phyloP scores from a whole-genome alignment of 257 asterid species.

The Echites panduratus region DNA sequence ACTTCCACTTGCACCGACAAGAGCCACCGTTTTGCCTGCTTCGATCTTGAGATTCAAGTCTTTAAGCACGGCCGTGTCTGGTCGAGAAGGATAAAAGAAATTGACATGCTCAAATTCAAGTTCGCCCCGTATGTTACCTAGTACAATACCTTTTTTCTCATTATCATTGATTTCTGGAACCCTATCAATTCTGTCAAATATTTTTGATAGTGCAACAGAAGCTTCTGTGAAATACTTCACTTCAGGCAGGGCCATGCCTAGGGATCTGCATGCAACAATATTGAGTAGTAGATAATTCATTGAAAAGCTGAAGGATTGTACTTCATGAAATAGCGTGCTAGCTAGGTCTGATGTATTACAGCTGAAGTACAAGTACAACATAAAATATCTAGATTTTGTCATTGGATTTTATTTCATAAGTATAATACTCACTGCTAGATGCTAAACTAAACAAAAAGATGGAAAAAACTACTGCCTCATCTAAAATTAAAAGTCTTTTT shows the following conservation, averaged over 20 bases:
- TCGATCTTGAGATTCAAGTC: constrained; percentile 59
- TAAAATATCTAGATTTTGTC: too few species aligned
- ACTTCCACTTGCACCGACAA: constrained; percentile 87
- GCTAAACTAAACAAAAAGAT: too few species aligned
- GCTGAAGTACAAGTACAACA: too few species aligned
- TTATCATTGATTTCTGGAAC: constrained; percentile 57
- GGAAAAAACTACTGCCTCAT: too few species aligned
- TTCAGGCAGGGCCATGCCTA: constrained; percentile 82
- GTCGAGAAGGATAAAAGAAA: constrained; percentile 67
- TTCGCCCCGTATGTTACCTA: constrained; percentile 48
- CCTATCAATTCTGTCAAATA: constrained; percentile 60
- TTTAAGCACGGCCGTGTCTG: constrained; percentile 48
- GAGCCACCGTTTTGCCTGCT: constrained; percentile 75
- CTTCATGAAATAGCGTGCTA: too few species aligned
- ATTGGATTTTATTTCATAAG: too few species aligned
- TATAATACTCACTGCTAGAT: too few species aligned
- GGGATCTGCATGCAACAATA: constrained; percentile 41
- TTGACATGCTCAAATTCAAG: constrained; percentile 52
- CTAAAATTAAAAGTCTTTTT: too few species aligned
- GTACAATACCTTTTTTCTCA: constrained; percentile 36
- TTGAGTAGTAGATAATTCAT: too few species aligned
- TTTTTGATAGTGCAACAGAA: constrained; percentile 66
- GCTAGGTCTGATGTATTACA: too few species aligned
- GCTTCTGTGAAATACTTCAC: constrained; percentile 77
- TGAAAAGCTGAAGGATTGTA: too few species aligned